Base-by-base conservation (phyloP, 768 basidiomycete genomes). In the Naganishia vaughanmartiniae region DNA sequence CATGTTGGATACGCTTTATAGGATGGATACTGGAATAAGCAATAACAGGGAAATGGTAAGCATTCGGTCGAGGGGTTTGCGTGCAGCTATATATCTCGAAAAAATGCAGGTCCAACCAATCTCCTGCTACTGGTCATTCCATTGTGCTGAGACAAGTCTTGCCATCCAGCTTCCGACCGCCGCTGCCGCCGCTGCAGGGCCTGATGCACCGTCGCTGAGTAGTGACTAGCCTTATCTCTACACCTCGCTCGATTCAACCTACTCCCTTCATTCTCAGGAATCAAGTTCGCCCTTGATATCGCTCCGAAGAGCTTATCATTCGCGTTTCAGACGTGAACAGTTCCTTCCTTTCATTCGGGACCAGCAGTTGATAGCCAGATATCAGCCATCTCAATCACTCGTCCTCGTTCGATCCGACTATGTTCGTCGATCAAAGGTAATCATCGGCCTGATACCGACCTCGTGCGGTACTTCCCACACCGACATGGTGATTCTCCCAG, bases 1-100 rank as follows among this genome's bases (percentile, higher is more conserved):
- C 60, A 63, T 63, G 60, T 26, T 63, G 14, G 24, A 63, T 63
- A 45, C 60, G 60, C 60, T 63, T 42, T 63, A 26, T 7, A 9
- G 39, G 42, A 30, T 12, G 21, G 36, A 28, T 26, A 7, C 24
- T 63, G 15, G 11, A 26, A 26, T 21, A 34, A 36, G 14, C 5
- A 21, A 34, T 3, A 10, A 45, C 24, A 63, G 26, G 39, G 4
- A 24, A 42, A 63, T 10, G 60, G 57, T 24, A 34, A 24, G 57
- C 24, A 17, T 30, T 21, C 4, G 39, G 15, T 10, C 36, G 46
- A 45, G 26, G n/a, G 30, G 4, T 60, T 21, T 34, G 21, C 60
- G 24, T 51, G 48, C 12, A 24, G 60, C 42, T 45, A 3, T 63
- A 45, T 63, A 63, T 45, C 9, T 26, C 24, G 36, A 45, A 31